Evolutionary conservation across 1,284 basidiomycete species (phyloP).

Genomic region (Spongiforma sp.): DNA sequence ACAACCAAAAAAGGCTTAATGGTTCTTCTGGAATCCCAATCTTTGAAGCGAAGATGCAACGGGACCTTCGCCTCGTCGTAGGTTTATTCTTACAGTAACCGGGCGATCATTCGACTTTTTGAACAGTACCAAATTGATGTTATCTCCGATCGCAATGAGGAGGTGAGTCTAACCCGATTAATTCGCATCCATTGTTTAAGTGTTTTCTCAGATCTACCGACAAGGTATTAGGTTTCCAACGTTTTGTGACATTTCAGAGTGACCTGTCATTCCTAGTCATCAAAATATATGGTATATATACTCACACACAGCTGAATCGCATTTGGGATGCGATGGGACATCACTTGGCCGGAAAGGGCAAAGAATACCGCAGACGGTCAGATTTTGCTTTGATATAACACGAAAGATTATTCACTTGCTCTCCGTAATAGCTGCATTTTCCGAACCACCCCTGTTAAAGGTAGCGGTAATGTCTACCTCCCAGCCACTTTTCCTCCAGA

Average conservation of each 20-base stretch:
- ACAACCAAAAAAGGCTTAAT: slow-evolving; percentile 70
- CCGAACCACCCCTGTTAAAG: slow-evolving; percentile 43
- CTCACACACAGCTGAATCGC: slow-evolving; percentile 61
- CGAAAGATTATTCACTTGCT: background rate
- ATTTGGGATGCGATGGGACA: slow-evolving; percentile 63
- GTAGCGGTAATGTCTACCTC: slow-evolving; percentile 48
- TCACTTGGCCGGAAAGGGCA: slow-evolving; percentile 57
- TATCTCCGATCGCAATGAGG: slow-evolving; percentile 52
- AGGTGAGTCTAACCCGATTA: slow-evolving; percentile 41
- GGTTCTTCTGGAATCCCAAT: slow-evolving; percentile 57
- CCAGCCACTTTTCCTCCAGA: slow-evolving; percentile 48
- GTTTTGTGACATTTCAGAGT: background rate
- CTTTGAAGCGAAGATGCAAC: slow-evolving; percentile 72
- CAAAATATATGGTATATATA: slow-evolving; percentile 67
- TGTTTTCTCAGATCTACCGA: slow-evolving; percentile 48
- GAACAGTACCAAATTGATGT: slow-evolving; percentile 69
- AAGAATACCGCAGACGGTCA: slow-evolving; percentile 56
- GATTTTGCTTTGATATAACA: background rate
- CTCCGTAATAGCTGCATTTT: slow-evolving; percentile 47
- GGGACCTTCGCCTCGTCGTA: slow-evolving; percentile 66
- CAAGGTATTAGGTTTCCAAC: slow-evolving; percentile 50
- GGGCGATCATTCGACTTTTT: background rate
- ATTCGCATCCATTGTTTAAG: background rate
- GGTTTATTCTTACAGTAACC: slow-evolving; percentile 22
- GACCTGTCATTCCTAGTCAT: slow-evolving; percentile 46